Evolutionary conservation across 73 alveolate genomes (phyloP), one percentile per base, ranked within the genome.

Genomic region (Blepharisma stoltei): DNA sequence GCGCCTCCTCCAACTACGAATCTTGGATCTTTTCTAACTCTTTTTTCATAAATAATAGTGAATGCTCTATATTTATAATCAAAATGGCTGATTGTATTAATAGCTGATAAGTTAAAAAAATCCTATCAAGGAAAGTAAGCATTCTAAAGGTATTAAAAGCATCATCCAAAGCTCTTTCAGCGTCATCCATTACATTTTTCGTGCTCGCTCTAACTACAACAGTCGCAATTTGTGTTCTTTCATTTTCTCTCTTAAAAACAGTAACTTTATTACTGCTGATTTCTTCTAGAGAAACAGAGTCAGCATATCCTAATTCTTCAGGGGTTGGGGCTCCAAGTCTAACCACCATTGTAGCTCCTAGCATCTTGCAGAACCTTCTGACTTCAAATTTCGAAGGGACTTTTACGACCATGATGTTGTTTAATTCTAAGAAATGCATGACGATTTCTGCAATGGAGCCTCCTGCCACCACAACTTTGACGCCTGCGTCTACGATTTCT

Each of bases 261-360:
- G 96, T 94, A 77, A 94, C 98, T 89, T 91, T 89, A 77, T 95
- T 89, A 55, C 95, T 80, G 9, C 98, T 93, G 78, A 97, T 93
- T 81, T 97, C 99, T 67, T 90, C 81, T 68, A 87, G 89, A 54
- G 88, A 69, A 21, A 95, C 98, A 66, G 82, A 88, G 75, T 92
- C 96, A 60, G 99, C 98, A 76, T 81, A 80, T 41, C 99, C 99
- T 79, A 97, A 81, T 86, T 95, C 99, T 88, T 97, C 99, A 50
- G 98, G 94, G 71, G 94, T 83, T 27, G 99, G 99, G 46, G 98
- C 93, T 38, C 96, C 99, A 52, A 88, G 90, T 88, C 95, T 86
- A 6, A 92, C 99, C 69, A 97, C 85, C 78, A 95, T 93, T 6
- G 92, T 82, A 6, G 98, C 99, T n/a, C 99, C 99, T 66, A 91